These are phyloP conservation scores for Lactarius tabidus DNA, from an alignment of 768 basidiomycete genomes.

Conservation along the genomic window DNA sequence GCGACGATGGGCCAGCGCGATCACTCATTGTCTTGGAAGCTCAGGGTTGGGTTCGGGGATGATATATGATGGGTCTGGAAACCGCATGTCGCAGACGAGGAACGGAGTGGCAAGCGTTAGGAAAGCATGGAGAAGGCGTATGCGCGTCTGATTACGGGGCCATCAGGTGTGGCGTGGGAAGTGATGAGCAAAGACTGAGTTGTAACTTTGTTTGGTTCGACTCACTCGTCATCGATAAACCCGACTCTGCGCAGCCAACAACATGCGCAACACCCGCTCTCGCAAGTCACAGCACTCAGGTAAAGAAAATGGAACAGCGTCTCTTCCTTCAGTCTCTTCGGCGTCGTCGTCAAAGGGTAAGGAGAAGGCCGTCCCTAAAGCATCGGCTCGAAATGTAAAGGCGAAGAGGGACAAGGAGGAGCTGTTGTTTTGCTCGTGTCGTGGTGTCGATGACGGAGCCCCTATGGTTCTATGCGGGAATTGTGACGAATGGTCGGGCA, in stretches of 20 bases:
- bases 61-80: not conserved
- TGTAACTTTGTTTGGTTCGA: not conserved
- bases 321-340: not conserved
- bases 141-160: not conserved
- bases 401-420: constrained; percentile 22
- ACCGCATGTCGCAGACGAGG: not conserved
- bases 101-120: not conserved
- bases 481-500: constrained; percentile 65
- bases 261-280: constrained; percentile 24
- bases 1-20: not conserved
- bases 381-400: constrained; percentile 19
- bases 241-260: constrained; percentile 7
- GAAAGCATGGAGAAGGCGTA: not conserved
- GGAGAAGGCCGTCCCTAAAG: constrained; percentile 15
- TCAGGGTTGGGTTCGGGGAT: not conserved
- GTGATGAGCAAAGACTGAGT: not conserved
- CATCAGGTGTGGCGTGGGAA: constrained; percentile 19
- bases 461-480: constrained; percentile 72
- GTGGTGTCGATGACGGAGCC: constrained; percentile 63
- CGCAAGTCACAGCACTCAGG: constrained; percentile 5
- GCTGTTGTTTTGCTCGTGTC: constrained; percentile 53
- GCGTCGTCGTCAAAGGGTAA: constrained; percentile 17
- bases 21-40: not conserved
- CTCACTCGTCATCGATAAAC: constrained; percentile 4
- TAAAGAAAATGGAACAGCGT: constrained; percentile 12